Evolutionary conservation across 1,284 basidiomycete genomes (phyloP).

Genomic region (Tilletia indica): DNA sequence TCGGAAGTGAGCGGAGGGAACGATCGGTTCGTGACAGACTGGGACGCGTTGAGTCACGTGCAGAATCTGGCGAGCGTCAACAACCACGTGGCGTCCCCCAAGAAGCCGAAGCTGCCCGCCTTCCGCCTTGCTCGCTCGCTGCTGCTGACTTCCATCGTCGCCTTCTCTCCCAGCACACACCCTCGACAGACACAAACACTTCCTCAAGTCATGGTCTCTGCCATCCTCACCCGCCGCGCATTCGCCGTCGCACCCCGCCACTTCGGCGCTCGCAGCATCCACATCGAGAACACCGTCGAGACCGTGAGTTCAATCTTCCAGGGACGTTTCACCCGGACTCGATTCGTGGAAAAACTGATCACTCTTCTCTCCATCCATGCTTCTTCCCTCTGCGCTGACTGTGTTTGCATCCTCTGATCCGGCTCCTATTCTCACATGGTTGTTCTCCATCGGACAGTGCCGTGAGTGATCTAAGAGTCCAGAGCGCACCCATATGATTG

Average conservation of each 20-base stretch:
- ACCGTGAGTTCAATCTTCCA: slow-evolving; percentile 37
- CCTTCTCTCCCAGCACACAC: background rate
- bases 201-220: slow-evolving; percentile 9
- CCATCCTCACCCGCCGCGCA: slow-evolving; percentile 14
- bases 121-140: background rate
- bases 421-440: background rate
- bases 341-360: background rate
- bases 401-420: background rate
- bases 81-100: too few species aligned
- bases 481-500: background rate
- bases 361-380: background rate
- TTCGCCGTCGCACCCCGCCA: slow-evolving; percentile 16
- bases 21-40: too few species aligned
- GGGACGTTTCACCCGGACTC: too few species aligned
- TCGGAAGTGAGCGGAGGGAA: too few species aligned
- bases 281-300: slow-evolving; percentile 54
- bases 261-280: slow-evolving; percentile 30
- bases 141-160: background rate
- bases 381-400: background rate
- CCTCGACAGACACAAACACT: background rate
- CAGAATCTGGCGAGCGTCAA: background rate
- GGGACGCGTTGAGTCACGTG: background rate
- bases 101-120: slow-evolving; percentile 8
- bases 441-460: slow-evolving; percentile 19
- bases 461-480: slow-evolving; percentile 24